Percentiles rank a stretch among this genome's conserved stretches.
Evolutionary conservation across 768 basidiomycete species (phyloP).

Genomic region (Cantharellus anzutake): DNA sequence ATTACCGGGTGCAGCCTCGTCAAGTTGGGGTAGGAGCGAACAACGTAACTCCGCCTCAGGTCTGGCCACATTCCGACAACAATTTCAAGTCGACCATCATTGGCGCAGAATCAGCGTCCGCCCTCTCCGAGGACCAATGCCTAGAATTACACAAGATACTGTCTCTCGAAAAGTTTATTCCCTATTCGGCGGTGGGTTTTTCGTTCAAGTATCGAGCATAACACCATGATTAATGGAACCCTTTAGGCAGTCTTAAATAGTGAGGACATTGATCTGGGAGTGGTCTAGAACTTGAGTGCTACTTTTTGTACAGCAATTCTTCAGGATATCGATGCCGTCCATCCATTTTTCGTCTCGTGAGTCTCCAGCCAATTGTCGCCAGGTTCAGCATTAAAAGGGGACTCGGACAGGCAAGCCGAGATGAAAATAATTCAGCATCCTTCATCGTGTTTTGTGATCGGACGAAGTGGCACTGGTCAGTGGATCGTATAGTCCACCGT

Average conservation of each 20-base stretch:
- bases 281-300: not conserved
- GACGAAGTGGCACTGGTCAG: slow-evolving; percentile 40
- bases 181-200: slow-evolving; percentile 15
- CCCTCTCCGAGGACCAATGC: not conserved
- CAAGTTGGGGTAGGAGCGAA: not conserved
- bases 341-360: slow-evolving; percentile 19
- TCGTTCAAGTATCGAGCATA: slow-evolving; percentile 14
- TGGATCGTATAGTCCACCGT: too few species aligned
- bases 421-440: slow-evolving; percentile 43
- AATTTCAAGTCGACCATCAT: not conserved
- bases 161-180: slow-evolving; percentile 27
- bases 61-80: not conserved
- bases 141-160: slow-evolving; percentile 4
- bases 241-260: slow-evolving; percentile 16
- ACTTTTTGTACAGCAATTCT: slow-evolving; percentile 24
- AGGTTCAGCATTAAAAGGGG: not conserved
- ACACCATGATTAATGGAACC: not conserved
- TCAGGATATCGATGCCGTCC: slow-evolving; percentile 26
- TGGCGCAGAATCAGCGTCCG: not conserved
- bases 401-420: slow-evolving; percentile 16
- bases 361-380: slow-evolving; percentile 4
- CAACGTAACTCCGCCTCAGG: not conserved
- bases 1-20: not conserved
- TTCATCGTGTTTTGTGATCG: slow-evolving; percentile 44
- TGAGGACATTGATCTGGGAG: slow-evolving; percentile 13